phyloP scores from a whole-genome alignment of 2,329 filamentous ascomycete species.

The Eurotiales sp. region DNA sequence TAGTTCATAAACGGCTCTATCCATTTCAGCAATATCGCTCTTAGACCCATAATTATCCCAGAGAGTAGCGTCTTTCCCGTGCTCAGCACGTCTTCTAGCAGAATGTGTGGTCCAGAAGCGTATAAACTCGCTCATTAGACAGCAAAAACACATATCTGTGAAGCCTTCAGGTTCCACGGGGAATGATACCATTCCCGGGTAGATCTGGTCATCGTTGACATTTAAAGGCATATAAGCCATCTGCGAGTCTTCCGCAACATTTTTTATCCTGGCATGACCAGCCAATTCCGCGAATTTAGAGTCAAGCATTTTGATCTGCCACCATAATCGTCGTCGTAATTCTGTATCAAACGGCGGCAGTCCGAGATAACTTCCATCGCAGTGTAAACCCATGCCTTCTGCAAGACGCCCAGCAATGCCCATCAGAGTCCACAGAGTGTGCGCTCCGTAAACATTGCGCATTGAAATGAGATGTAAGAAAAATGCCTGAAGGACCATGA shows the following conservation, averaged over 20 bases:
- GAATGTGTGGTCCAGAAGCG: not conserved
- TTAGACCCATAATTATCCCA: not conserved
- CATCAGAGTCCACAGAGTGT: slow-evolving; percentile 44
- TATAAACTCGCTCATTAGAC: not conserved
- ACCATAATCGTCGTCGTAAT: slow-evolving; percentile 68
- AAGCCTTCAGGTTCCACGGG: slow-evolving; percentile 11
- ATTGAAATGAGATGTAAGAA: slow-evolving; percentile 23
- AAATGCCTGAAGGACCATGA: slow-evolving; percentile 26
- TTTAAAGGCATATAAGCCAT: slow-evolving; percentile 57
- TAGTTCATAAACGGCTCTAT: not conserved
- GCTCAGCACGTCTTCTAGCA: not conserved
- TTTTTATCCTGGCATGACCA: slow-evolving; percentile 59
- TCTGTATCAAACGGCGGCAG: slow-evolving; percentile 64
- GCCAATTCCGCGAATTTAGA: slow-evolving; percentile 70
- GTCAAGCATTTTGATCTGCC: slow-evolving; percentile 73
- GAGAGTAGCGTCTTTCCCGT: not conserved
- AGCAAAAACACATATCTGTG: slow-evolving; percentile 15
- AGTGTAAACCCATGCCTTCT: slow-evolving; percentile 72
- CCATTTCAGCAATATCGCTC: not conserved
- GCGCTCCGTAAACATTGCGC: not conserved
- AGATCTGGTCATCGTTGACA: slow-evolving; percentile 29
- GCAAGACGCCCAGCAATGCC: slow-evolving; percentile 69
- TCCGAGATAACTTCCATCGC: slow-evolving; percentile 65
- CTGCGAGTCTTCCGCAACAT: slow-evolving; percentile 69
- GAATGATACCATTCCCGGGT: slow-evolving; percentile 11